Evolutionary conservation across 139 green algal species (phyloP).

Genomic region (Astrephomene gubernaculifera): DNA sequence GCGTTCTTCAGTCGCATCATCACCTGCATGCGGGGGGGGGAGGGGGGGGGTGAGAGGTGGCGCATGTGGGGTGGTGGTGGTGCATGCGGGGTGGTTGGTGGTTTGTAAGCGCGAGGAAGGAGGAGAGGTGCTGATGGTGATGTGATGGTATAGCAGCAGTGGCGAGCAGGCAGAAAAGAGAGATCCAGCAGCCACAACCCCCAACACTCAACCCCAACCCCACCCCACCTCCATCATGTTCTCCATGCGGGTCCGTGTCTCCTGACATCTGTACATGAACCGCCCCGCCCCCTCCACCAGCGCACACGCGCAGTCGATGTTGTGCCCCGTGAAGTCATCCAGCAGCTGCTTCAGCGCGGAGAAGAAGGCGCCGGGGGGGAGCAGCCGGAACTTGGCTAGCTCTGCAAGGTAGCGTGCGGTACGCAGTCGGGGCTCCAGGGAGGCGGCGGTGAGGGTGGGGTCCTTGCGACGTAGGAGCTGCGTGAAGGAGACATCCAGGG

Average conservation of each 20-base stretch:
- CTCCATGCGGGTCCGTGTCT: constrained; percentile 80
- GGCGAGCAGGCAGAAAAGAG: too few species aligned
- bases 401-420: constrained; percentile 91
- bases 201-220: not conserved
- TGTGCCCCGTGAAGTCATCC: constrained; percentile 92
- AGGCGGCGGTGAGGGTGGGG: constrained; percentile 54
- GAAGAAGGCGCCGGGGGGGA: constrained; percentile 63
- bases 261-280: constrained; percentile 83
- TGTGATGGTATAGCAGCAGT: too few species aligned
- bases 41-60: not conserved
- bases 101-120: not conserved
- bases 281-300: constrained; percentile 91
- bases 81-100: not conserved
- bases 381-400: constrained; percentile 88
- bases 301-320: constrained; percentile 87
- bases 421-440: constrained; percentile 79
- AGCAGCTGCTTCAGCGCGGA: constrained; percentile 75
- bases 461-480: constrained; percentile 78
- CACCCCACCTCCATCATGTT: constrained; percentile 83
- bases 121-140: too few species aligned
- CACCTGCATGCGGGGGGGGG: constrained; percentile 58
- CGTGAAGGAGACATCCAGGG: constrained; percentile 86
- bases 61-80: too few species aligned
- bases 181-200: not conserved
- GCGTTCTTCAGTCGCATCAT: constrained; percentile 92